A percentile compares a stretch with the other conserved stretches of the same genome.
phyloP scores from a whole-genome alignment of 371 early-diverging fungal species.

The Capillidium heterosporum region DNA sequence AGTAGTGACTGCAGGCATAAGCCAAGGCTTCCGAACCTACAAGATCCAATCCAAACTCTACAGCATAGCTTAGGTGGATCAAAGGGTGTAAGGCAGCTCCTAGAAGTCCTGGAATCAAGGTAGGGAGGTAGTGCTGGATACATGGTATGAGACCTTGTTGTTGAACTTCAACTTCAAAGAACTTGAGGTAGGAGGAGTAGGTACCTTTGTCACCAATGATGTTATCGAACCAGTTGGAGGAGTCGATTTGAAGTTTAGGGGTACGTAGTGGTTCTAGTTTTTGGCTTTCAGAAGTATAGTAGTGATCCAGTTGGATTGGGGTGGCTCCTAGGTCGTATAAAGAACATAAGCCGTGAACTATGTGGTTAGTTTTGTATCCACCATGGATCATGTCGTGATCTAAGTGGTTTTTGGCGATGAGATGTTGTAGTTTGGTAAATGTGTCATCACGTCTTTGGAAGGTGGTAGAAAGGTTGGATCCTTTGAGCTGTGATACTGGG shows the following conservation, averaged over 20 bases:
- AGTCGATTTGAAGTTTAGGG: not conserved
- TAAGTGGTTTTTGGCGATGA: not conserved
- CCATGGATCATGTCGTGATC: not conserved
- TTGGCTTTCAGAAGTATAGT: not conserved
- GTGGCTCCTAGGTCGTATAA: slow-evolving; percentile 5
- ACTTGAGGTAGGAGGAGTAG: slow-evolving; percentile 4
- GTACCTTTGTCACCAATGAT: not conserved
- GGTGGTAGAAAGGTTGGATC: too few relatives aligned
- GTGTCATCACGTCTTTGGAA: too few relatives aligned
- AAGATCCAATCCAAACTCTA: not conserved
- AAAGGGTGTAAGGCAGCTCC: slow-evolving; percentile 7
- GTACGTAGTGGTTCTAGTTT: not conserved
- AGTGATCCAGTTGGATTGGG: not conserved
- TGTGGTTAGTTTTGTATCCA: slow-evolving; percentile 5
- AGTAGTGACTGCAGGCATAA: slow-evolving; percentile 2
- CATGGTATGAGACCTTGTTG: not conserved
- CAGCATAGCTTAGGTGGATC: slow-evolving; percentile 7
- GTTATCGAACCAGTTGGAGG: slow-evolving; percentile 1
- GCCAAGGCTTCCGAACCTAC: slow-evolving; percentile 7
- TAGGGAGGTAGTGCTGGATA: slow-evolving; percentile 3
- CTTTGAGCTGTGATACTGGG: too few relatives aligned
- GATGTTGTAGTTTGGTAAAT: too few relatives aligned
- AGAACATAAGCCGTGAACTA: slow-evolving; percentile 5
- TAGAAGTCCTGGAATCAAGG: not conserved
- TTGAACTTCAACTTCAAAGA: slow-evolving; percentile 3